Percentiles rank a stretch among this genome's conserved stretches.
These are phyloP conservation scores for Phanerochaete sordida DNA, from an alignment of 768 basidiomycete species.

Conservation along the genomic window DNA sequence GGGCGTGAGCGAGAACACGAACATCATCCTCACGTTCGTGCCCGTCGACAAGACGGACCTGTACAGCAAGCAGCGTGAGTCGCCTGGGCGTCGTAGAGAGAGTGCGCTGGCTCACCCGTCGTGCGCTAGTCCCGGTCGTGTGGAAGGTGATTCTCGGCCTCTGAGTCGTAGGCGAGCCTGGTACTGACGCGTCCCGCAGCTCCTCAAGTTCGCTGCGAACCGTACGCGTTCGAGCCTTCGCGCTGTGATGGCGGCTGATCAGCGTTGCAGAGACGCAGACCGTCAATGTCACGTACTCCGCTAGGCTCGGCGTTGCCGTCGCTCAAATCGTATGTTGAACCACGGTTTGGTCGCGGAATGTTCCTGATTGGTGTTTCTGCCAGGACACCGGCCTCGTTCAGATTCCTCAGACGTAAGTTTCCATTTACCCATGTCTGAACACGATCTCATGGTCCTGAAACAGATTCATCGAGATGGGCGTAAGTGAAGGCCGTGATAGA, in stretches of 20 bases:
- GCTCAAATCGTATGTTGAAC: background rate
- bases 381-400: background rate
- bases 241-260: background rate
- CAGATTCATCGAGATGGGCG: background rate
- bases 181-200: background rate
- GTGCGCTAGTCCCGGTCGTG: background rate
- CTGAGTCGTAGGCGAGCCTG: background rate
- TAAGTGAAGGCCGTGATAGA: background rate
- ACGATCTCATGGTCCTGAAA: too few relatives aligned
- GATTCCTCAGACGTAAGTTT: background rate
- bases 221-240: too few relatives aligned
- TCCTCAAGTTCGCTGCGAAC: background rate
- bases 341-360: too few relatives aligned
- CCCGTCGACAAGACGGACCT: background rate
- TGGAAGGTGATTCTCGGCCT: background rate
- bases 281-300: background rate
- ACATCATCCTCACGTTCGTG: background rate
- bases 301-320: background rate
- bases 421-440: too few relatives aligned
- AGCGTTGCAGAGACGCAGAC: background rate
- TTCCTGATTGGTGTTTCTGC: background rate
- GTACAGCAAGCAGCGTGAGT: background rate
- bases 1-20: background rate
- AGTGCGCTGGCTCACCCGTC: background rate
- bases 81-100: background rate